A percentile compares a stretch with the other conserved stretches of the same genome.
Conservation (phyloP, 2,329 filamentous ascomycete genomes). For the Colletotrichum sp. region DNA sequence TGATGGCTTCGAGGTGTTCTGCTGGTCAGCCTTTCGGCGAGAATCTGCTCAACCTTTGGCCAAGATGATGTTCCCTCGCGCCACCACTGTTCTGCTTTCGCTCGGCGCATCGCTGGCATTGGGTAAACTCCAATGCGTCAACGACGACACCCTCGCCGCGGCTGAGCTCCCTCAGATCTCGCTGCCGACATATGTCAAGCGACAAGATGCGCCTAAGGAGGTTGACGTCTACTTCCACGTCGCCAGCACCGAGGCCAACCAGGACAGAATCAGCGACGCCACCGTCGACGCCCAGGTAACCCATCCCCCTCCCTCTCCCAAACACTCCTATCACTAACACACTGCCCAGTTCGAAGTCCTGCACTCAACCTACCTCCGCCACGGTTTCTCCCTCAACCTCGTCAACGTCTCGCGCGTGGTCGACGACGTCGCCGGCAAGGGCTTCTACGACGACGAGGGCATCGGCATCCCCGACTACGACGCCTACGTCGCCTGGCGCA, state of each 20-base stretch:
- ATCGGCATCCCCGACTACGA: constrained; percentile 11
- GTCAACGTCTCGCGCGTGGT: constrained; percentile 15
- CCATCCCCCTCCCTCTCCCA: fast-evolving
- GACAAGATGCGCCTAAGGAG: constrained; percentile 19
- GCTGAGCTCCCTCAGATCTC: background rate
- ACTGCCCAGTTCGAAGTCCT: constrained; percentile 3
- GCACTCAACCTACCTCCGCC: constrained; percentile 3
- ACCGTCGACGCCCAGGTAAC: constrained; percentile 6
- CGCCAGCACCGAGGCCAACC: constrained; percentile 54
- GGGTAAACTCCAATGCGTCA: background rate
- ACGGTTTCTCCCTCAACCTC: constrained; percentile 10
- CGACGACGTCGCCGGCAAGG: constrained; percentile 6
- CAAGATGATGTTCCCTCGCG: background rate
- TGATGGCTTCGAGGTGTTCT: background rate
- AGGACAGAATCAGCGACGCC: constrained; percentile 2
- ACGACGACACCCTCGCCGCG: background rate
- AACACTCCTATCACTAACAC: background rate
- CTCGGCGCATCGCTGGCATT: background rate
- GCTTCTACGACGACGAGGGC: constrained; percentile 1
- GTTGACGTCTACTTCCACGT: constrained; percentile 51
- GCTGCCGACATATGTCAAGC: background rate
- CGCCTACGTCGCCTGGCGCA: constrained; percentile 10
- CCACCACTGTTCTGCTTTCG: background rate
- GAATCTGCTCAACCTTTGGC: background rate
- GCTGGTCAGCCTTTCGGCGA: background rate